Conservation (phyloP, 2,329 filamentous ascomycete genomes). For the Emericellopsis cladophorae region DNA sequence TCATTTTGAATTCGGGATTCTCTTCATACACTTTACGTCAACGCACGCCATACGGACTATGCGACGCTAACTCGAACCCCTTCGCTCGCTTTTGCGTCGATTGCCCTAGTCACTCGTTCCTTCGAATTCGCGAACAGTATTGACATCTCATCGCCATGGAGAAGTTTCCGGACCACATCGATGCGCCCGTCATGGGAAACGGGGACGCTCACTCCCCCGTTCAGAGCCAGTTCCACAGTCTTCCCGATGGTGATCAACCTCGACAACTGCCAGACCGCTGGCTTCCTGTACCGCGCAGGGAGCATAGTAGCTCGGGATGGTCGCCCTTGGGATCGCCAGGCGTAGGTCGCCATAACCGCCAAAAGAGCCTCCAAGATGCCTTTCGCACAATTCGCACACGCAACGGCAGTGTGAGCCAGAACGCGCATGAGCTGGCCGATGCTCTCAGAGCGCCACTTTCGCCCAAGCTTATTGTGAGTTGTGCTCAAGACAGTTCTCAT, state of each 20-base stretch:
- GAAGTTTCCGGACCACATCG: slow-evolving; percentile 45
- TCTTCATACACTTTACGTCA: too few species aligned
- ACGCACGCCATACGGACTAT: too few species aligned
- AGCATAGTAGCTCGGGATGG: slow-evolving; percentile 1
- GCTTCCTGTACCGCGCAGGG: slow-evolving; percentile 5
- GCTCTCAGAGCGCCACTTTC: slow-evolving; percentile 85
- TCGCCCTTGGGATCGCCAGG: background rate
- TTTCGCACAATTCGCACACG: slow-evolving; percentile 69
- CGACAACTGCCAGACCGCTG: slow-evolving; percentile 9
- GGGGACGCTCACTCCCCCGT: slow-evolving; percentile 4
- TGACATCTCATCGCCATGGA: slow-evolving; percentile 23
- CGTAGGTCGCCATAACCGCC: slow-evolving; percentile 44
- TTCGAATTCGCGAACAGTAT: background rate
- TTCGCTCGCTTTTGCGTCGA: background rate
- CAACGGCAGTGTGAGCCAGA: slow-evolving; percentile 78
- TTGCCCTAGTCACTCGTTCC: background rate
- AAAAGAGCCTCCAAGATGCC: slow-evolving; percentile 86
- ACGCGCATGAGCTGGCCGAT: slow-evolving; percentile 86
- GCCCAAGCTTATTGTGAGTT: slow-evolving; percentile 65
- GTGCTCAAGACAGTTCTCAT: background rate
- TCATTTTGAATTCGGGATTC: too few species aligned
- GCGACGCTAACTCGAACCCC: background rate
- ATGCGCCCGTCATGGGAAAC: slow-evolving; percentile 20
- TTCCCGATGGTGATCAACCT: too few species aligned
- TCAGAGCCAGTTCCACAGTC: background rate